These are phyloP conservation scores for Atkinsonella hypoxylon DNA, from an alignment of 2,329 filamentous ascomycete species.

Conservation along the genomic window DNA sequence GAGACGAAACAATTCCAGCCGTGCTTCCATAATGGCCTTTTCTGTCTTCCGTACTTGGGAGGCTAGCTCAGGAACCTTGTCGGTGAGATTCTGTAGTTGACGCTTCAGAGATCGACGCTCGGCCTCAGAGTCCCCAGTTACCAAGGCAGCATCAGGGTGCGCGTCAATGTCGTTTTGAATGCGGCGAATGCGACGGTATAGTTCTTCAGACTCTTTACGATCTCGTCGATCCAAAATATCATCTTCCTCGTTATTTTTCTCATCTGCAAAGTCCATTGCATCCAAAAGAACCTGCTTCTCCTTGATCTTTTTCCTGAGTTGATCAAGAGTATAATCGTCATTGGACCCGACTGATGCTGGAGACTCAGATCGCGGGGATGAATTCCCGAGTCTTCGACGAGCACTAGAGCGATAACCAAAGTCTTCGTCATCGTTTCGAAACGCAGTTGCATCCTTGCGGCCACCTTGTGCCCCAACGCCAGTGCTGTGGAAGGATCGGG, in stretches of 20 bases:
- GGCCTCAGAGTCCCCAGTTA: slow-evolving; percentile 70
- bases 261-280: slow-evolving; percentile 92
- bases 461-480: slow-evolving; percentile 43
- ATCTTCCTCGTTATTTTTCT: slow-evolving; percentile 80
- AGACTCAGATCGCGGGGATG: slow-evolving; percentile 70
- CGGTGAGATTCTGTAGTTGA: slow-evolving; percentile 77
- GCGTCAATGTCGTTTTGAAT: slow-evolving; percentile 90
- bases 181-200: slow-evolving; percentile 83
- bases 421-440: slow-evolving; percentile 90
- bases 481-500: slow-evolving; percentile 71
- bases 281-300: slow-evolving; percentile 93
- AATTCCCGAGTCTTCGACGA: slow-evolving; percentile 68
- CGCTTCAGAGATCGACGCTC: slow-evolving; percentile 78
- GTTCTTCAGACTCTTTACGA: slow-evolving; percentile 80
- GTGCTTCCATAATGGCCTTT: slow-evolving; percentile 83
- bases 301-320: slow-evolving; percentile 81
- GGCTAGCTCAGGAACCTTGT: slow-evolving; percentile 82
- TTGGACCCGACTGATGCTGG: slow-evolving; percentile 57
- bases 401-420: slow-evolving; percentile 90
- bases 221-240: slow-evolving; percentile 85
- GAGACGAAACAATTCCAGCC: slow-evolving; percentile 83
- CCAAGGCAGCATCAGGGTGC: slow-evolving; percentile 64
- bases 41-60: slow-evolving; percentile 87
- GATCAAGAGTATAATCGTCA: slow-evolving; percentile 77
- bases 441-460: slow-evolving; percentile 91